Evolutionary conservation across 768 basidiomycete species (phyloP), one percentile per base, ranked within the genome.

Genomic region (Suillus sp.): DNA sequence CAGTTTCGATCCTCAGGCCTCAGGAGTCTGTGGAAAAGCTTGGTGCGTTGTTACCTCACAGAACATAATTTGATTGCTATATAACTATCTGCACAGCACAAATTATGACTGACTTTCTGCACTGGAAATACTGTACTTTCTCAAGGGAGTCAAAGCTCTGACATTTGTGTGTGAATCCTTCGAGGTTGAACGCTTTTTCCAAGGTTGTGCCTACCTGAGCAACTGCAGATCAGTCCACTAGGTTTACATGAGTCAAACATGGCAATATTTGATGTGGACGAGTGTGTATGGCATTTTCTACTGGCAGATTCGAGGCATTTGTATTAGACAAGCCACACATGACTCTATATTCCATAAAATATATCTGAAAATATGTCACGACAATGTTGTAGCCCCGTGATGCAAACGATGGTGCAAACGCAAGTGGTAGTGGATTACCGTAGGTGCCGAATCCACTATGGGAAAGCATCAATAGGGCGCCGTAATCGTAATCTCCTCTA

Each of bases 1-100:
- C 35, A 4, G 11, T 32, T 55, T 42, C 74, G 71, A 67, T 73
- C n/a, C 69, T 6, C 7, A 32, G 32, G 32, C 32, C 64, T 3
- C 71, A 76, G n/a, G 70, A 74, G 43, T 70, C 67, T 2, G 71
- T 68, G 8, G 18, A 61, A 32, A 70, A 73, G 37, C 67, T 74
- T 16, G 74, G 74, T 75, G 22, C 13, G 69, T 66, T 14, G 68
- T 66, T 22, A 14, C 7, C 16, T 56, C 20, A 32, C 22, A 25
- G 54, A 34, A 37, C 22, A 14, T 22, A 16, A 22, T 37, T 45
- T 37, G n/a, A 55, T 16, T 16, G 14, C 22, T 22, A 37, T 35
- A 14, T 37, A 37, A 37, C 54, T 37, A 16, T 16, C 7, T 3
- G 8, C 22, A 16, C 35, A 55, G 22, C 22, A 14, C 13, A 55